These are phyloP conservation scores for Rusavskia elegans DNA, from an alignment of 495 filamentous ascomycete genomes.

Conservation along the genomic window DNA sequence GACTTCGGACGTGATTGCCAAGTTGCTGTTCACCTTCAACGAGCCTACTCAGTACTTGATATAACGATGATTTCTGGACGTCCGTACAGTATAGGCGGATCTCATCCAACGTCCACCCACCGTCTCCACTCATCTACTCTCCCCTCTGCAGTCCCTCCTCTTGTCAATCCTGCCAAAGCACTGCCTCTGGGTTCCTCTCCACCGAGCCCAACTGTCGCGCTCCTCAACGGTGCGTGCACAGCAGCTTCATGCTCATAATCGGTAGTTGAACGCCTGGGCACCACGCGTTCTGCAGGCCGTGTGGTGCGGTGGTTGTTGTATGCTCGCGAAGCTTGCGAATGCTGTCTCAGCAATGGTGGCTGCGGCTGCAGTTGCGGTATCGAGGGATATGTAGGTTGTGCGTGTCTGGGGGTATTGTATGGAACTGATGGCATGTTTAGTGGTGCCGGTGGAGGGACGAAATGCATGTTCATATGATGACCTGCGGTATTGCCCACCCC, in stretches of 20 bases:
- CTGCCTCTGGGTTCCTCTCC: not conserved
- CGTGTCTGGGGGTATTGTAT: no score
- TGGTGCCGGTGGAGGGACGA: not conserved
- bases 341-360: not conserved
- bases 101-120: constrained; percentile 7
- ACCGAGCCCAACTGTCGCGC: no score
- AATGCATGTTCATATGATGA: not conserved
- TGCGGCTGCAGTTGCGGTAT: not conserved
- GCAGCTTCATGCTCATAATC: constrained; percentile 1
- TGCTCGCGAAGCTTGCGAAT: not conserved
- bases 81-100: not conserved
- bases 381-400: no score
- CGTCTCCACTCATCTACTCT: constrained; percentile 14
- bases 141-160: constrained; percentile 1
- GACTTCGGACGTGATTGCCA: no score
- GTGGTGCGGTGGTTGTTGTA: not conserved
- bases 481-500: not conserved
- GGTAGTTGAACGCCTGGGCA: not conserved
- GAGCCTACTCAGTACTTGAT: no score
- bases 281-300: constrained; percentile 2
- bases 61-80: no score
- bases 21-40: no score
- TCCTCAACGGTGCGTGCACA: not conserved
- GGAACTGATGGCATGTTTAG: no score
- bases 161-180: constrained; percentile 9